Evolutionary conservation across 2,329 filamentous ascomycete genomes (phyloP), one percentile per base, ranked within the genome.

Genomic region (Acephala macrosclerotiorum): DNA sequence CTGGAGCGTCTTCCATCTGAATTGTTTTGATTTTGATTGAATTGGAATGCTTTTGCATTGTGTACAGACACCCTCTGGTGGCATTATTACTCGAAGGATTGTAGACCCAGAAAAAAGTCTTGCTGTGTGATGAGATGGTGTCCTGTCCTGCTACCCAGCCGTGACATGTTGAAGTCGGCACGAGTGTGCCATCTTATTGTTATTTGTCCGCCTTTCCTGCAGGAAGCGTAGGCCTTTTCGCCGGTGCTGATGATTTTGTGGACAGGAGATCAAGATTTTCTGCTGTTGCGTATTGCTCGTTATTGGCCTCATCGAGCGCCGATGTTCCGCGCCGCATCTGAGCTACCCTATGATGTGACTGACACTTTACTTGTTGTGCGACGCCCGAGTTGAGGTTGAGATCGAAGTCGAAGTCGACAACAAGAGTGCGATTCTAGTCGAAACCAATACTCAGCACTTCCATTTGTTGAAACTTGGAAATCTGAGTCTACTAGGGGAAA

Each of bases 21-120:
- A 53, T 53, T 33, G 49, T 29, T 53, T 53, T 16, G 25, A 22
- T 29, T 29, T 16, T 1, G 6, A 2, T 42, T 49, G 22, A 12
- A 25, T 53, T 53, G 49, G 18, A 29, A 14, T 53, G 49, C 49
- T 29, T 53, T 53, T 53, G 49, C 25, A 53, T 29, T 29, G 3
- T 29, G 49, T 29, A 53, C 22, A 53, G 25, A 29, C 22, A 2
- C 12, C 33, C 33, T 26, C 25, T 18, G 22, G 6, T 53, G 18
- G 49, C 49, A 53, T 53, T 25, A 16, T 33, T 53, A 33, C 25
- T 16, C 26, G 49, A 18, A 11, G 18, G 47, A 22, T 12, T 14
- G 25, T 26, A 22, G 3, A 51, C 7, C 12, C 18, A 45, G 9
- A 53, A 8, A 53, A 53, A 53, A 29, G 49, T 29, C 11, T 53